Conservation (phyloP, 306 rosid species). For the Glycine latifolia region DNA sequence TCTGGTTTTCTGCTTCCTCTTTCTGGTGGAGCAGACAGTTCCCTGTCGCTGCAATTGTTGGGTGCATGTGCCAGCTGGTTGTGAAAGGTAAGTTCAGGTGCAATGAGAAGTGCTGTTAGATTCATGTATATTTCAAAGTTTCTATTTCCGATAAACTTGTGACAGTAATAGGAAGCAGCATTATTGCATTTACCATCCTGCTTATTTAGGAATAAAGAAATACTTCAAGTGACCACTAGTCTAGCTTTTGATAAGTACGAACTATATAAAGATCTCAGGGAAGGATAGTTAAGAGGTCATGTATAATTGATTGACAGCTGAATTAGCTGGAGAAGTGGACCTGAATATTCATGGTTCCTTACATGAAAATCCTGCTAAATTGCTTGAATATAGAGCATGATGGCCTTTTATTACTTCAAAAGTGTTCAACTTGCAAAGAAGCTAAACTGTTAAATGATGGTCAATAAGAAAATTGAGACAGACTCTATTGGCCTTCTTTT, state of each 20-base stretch:
- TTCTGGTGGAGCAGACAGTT: no score
- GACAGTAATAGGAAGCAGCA: no score
- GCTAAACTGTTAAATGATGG: conserved; percentile 30
- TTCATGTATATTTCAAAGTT: no score
- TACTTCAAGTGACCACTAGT: conserved; percentile 15
- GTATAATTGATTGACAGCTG: conserved; percentile 24
- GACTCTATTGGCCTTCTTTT: conserved; percentile 10
- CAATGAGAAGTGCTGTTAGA: no score
- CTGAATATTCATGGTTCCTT: conserved; percentile 28
- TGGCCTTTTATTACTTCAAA: conserved; percentile 14
- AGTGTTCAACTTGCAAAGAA: conserved; percentile 26
- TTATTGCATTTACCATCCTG: no score
- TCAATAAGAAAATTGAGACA: neutral
- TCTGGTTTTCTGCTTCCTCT: no score
- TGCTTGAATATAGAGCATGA: conserved; percentile 24
- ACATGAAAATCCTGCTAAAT: conserved; percentile 35
- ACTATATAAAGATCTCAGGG: conserved; percentile 5
- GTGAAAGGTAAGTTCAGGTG: no score
- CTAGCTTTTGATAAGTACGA: conserved; percentile 3
- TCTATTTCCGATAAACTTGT: no score
- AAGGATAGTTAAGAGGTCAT: conserved; percentile 10
- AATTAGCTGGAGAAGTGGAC: conserved; percentile 6
- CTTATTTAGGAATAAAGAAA: no score
- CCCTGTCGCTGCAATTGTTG: no score
- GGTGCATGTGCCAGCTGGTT: no score